A percentile compares a stretch with the other conserved stretches of the same genome.
These are phyloP conservation scores for Stagonosporopsis cucurbitacearum DNA, from an alignment of 2,329 filamentous ascomycete genomes.

Conservation along the genomic window DNA sequence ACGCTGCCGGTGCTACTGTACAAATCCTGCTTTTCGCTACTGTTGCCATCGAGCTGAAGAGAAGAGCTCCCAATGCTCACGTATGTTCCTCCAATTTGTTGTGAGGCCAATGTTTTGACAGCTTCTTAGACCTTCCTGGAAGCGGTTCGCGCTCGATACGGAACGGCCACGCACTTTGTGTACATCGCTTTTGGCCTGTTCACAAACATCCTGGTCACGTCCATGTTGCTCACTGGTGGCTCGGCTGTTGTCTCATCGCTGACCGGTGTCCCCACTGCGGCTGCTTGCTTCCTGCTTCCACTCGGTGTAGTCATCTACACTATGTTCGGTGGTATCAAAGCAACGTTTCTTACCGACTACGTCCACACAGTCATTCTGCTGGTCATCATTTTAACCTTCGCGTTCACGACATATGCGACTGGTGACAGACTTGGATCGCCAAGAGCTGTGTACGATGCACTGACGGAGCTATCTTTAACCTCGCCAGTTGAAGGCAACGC, in stretches of 20 bases:
- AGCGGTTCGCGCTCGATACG: constrained; percentile 84
- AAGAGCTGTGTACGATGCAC: constrained; percentile 75
- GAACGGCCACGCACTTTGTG: constrained; percentile 72
- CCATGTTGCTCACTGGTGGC: constrained; percentile 87
- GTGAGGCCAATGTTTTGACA: background rate
- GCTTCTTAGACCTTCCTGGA: constrained; percentile 76
- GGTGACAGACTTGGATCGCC: constrained; percentile 76
- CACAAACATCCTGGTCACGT: constrained; percentile 85
- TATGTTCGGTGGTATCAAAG: constrained; percentile 75
- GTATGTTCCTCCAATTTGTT: constrained; percentile 13
- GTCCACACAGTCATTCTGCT: constrained; percentile 84
- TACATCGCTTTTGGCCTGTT: constrained; percentile 83
- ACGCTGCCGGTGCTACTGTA: constrained; percentile 42
- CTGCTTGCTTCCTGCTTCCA: constrained; percentile 83
- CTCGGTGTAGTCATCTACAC: constrained; percentile 84
- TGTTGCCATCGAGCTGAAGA: constrained; percentile 43
- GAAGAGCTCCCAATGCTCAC: constrained; percentile 43
- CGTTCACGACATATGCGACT: constrained; percentile 80
- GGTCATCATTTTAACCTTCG: constrained; percentile 83
- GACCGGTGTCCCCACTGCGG: constrained; percentile 74
- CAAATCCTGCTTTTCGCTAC: constrained; percentile 43
- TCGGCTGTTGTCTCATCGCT: constrained; percentile 64
- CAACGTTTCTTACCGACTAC: constrained; percentile 75
- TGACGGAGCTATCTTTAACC: constrained; percentile 69
- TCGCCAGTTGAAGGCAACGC: constrained; percentile 82